A percentile compares a stretch with the other conserved stretches of the same genome.
Evolutionary conservation across 805 yeast species (phyloP).

Genomic region (Yamadazyma phyllophila): DNA sequence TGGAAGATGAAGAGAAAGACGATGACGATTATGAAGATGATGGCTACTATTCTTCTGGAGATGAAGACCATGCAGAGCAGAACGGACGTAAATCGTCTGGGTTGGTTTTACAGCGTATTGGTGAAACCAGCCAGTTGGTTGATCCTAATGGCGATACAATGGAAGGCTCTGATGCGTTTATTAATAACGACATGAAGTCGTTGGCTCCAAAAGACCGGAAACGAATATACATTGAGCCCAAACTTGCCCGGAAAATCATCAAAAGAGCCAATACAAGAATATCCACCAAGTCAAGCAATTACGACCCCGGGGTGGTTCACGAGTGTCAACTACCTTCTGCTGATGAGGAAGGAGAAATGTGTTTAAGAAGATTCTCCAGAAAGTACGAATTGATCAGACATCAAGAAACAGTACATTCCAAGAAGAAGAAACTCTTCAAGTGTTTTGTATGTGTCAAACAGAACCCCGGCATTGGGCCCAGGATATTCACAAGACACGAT

Average conservation of each 20-base stretch:
- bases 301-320: slow-evolving; percentile 47
- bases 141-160: not conserved
- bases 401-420: slow-evolving; percentile 93
- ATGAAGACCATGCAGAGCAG: not conserved
- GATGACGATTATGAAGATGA: slow-evolving; percentile 5
- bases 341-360: slow-evolving; percentile 39
- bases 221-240: slow-evolving; percentile 13
- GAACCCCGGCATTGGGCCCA: slow-evolving; percentile 52
- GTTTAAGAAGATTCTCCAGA: slow-evolving; percentile 43
- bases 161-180: slow-evolving; percentile 8
- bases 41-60: not conserved
- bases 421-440: slow-evolving; percentile 77
- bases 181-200: slow-evolving; percentile 6
- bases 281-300: slow-evolving; percentile 36
- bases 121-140: slow-evolving; percentile 7
- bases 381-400: slow-evolving; percentile 94
- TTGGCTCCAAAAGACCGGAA: slow-evolving; percentile 10
- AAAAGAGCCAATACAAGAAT: slow-evolving; percentile 13
- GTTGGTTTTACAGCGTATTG: slow-evolving; percentile 6
- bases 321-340: slow-evolving; percentile 46
- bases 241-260: slow-evolving; percentile 10
- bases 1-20: not conserved
- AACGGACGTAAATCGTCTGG: slow-evolving; percentile 3
- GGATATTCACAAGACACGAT: slow-evolving; percentile 91
- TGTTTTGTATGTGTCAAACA: slow-evolving; percentile 84